These are phyloP conservation scores for Kodamaea plutei DNA, from an alignment of 1,139 yeast species.

Conservation along the genomic window DNA sequence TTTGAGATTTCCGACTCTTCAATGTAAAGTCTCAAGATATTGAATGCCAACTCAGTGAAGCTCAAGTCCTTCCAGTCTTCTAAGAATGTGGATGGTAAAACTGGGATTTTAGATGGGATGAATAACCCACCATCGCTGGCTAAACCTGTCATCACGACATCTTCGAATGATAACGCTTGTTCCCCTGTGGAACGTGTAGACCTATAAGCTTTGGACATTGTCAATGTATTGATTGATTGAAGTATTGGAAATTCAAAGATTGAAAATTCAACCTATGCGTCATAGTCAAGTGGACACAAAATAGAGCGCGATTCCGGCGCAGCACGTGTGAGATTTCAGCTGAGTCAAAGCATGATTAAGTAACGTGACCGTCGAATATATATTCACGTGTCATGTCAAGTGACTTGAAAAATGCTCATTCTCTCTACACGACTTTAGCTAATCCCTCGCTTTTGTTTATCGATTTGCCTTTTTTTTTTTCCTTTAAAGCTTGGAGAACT, in stretches of 20 bases:
- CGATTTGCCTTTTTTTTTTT: too few species aligned
- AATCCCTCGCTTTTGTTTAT: too few species aligned
- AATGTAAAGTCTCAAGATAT: constrained; percentile 79
- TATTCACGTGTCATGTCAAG: too few species aligned
- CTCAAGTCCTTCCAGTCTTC: constrained; percentile 67
- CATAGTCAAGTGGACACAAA: too few species aligned
- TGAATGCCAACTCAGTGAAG: constrained; percentile 82
- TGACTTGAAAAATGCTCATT: too few species aligned
- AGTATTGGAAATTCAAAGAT: not conserved
- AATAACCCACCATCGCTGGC: constrained; percentile 96
- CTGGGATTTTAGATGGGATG: constrained; percentile 79
- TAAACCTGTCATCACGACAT: constrained; percentile 87
- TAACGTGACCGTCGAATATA: too few species aligned
- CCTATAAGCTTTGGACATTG: constrained; percentile 55
- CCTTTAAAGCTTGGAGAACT: too few species aligned
- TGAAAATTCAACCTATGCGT: constrained; percentile 6
- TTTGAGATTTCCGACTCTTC: constrained; percentile 65
- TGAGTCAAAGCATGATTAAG: too few species aligned
- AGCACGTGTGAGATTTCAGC: too few species aligned
- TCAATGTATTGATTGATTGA: too few species aligned
- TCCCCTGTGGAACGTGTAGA: constrained; percentile 72
- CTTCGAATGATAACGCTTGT: constrained; percentile 73
- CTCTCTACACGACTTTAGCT: too few species aligned
- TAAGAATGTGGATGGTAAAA: constrained; percentile 56
- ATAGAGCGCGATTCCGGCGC: too few species aligned